phyloP scores from a whole-genome alignment of 2,329 filamentous ascomycete genomes.

The Calycina herbarum region DNA sequence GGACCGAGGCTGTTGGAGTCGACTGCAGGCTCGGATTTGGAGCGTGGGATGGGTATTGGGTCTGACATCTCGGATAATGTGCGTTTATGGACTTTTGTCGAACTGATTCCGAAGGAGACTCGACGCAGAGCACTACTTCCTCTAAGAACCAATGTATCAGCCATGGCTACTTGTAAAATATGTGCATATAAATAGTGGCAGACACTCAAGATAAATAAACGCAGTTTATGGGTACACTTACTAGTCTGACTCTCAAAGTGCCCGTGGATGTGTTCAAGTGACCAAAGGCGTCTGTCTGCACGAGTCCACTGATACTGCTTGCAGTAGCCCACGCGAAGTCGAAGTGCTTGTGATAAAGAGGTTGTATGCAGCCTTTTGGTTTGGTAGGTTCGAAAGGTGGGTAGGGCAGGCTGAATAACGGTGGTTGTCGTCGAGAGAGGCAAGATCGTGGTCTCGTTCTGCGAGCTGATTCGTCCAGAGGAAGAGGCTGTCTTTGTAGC shows the following conservation, averaged over 20 bases:
- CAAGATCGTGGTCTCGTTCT: not conserved
- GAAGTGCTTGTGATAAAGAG: not conserved
- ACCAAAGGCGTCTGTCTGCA: slow-evolving; percentile 19
- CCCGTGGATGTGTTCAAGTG: slow-evolving; percentile 20
- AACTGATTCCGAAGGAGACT: slow-evolving; percentile 44
- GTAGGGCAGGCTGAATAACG: not conserved
- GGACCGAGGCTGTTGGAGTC: slow-evolving; percentile 27
- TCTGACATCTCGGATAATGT: slow-evolving; percentile 48
- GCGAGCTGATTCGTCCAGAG: not conserved
- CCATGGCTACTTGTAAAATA: slow-evolving; percentile 34
- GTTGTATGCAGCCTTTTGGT: not conserved
- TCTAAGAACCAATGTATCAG: slow-evolving; percentile 46
- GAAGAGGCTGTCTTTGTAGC: not conserved
- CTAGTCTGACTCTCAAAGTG: not conserved
- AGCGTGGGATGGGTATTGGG: slow-evolving; percentile 40
- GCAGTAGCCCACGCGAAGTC: not conserved
- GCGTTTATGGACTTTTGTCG: slow-evolving; percentile 39
- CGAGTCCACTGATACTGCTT: slow-evolving; percentile 18
- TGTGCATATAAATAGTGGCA: not conserved
- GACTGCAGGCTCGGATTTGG: slow-evolving; percentile 26
- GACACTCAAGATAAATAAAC: not conserved
- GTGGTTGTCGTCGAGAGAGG: not conserved
- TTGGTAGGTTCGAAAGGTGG: not conserved
- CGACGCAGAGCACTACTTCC: slow-evolving; percentile 43
- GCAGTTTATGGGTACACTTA: not conserved